Percentiles rank a stretch among this genome's conserved stretches.
Evolutionary conservation across 139 green algal genomes (phyloP).

Genomic region (Chlorella sp.): DNA sequence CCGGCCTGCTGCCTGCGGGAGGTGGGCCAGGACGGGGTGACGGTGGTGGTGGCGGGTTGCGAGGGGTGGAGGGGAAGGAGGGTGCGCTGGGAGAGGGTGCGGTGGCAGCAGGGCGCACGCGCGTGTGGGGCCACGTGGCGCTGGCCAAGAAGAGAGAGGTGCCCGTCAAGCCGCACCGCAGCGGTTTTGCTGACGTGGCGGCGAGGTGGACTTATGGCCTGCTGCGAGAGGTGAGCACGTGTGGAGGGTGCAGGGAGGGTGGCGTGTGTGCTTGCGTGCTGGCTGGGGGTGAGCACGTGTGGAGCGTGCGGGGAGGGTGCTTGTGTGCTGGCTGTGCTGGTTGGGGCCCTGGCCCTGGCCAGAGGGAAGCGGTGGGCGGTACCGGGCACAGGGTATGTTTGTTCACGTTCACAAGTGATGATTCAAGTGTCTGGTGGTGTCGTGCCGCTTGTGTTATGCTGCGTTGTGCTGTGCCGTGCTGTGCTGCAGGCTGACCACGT

Average conservation of each 20-base stretch:
- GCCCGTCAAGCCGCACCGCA: slow-evolving; percentile 8
- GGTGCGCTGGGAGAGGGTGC: background rate
- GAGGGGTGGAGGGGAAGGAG: too few species aligned
- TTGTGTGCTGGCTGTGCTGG: background rate
- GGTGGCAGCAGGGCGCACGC: slow-evolving; percentile 18
- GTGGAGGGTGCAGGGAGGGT: background rate
- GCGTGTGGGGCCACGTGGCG: slow-evolving; percentile 22
- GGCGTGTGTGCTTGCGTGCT: background rate
- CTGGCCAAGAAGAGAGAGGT: slow-evolving; percentile 11
- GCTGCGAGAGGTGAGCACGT: slow-evolving; percentile 33
- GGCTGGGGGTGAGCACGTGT: background rate
- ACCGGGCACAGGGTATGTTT: background rate
- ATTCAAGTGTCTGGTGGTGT: too few species aligned
- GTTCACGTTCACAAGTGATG: too few species aligned
- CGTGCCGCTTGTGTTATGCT: too few species aligned
- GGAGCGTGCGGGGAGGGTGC: background rate
- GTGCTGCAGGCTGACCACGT: slow-evolving; percentile 17
- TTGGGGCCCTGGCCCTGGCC: background rate
- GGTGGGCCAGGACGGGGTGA: too few species aligned
- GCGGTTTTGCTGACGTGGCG: slow-evolving; percentile 47
- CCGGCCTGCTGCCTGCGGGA: too few species aligned
- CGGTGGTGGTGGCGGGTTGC: too few species aligned
- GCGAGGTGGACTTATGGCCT: slow-evolving; percentile 59
- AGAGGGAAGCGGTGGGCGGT: background rate
- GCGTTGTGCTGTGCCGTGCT: too few species aligned